These are phyloP conservation scores for Leucoagaricus sp. DNA, from an alignment of 1,284 basidiomycete genomes.

Conservation along the genomic window DNA sequence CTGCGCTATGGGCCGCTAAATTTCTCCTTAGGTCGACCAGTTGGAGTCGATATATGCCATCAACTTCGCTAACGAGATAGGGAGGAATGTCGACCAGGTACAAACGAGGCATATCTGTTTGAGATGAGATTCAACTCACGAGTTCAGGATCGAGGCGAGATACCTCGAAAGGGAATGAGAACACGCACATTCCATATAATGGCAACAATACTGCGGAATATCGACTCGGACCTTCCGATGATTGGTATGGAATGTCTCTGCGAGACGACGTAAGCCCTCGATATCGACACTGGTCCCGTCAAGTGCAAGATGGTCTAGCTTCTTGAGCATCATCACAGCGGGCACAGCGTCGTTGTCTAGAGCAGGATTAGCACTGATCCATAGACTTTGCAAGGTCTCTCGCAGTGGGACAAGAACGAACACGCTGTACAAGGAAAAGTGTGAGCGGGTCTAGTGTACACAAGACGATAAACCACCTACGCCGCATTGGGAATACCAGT, in stretches of 20 bases:
- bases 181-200: slow-evolving; percentile 52
- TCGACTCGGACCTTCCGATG: slow-evolving; percentile 47
- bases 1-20: slow-evolving; percentile 49
- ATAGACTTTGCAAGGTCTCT: slow-evolving; percentile 50
- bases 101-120: slow-evolving; percentile 42
- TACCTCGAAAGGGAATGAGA: not conserved
- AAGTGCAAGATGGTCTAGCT: slow-evolving; percentile 51
- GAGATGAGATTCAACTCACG: not conserved
- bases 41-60: slow-evolving; percentile 42
- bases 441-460: not conserved
- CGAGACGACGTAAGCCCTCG: slow-evolving; percentile 55
- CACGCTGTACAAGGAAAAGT: slow-evolving; percentile 38
- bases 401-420: slow-evolving; percentile 58
- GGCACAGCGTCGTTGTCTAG: slow-evolving; percentile 59
- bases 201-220: slow-evolving; percentile 52
- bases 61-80: slow-evolving; percentile 50
- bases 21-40: slow-evolving; percentile 52
- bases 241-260: slow-evolving; percentile 36
- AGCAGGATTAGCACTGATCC: slow-evolving; percentile 48
- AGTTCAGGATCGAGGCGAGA: not conserved
- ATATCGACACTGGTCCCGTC: slow-evolving; percentile 55
- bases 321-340: slow-evolving; percentile 48
- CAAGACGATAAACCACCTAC: slow-evolving; percentile 33
- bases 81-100: slow-evolving; percentile 49
- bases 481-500: slow-evolving; percentile 63